These are phyloP conservation scores for Flammula alnicola DNA, from an alignment of 1,284 basidiomycete species.

Conservation along the genomic window DNA sequence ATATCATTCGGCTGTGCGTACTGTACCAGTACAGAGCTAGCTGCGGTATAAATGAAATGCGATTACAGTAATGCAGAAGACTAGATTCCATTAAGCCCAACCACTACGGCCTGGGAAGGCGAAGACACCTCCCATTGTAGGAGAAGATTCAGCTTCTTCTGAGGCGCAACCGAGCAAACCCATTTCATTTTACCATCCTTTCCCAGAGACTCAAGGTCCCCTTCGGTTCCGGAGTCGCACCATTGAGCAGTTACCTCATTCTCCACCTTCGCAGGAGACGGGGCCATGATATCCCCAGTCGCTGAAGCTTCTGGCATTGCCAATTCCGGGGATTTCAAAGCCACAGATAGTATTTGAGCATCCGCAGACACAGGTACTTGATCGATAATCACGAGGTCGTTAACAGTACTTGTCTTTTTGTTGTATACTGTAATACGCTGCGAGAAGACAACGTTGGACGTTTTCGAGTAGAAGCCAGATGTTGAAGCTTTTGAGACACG, in stretches of 20 bases:
- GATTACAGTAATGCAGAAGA: no score
- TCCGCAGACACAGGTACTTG: constrained; percentile 41
- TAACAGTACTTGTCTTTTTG: constrained; percentile 31
- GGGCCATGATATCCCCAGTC: not conserved
- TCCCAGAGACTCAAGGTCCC: constrained; percentile 27
- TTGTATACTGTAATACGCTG: constrained; percentile 38
- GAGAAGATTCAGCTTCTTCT: constrained; percentile 31
- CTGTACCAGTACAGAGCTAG: no score
- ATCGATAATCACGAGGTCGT: constrained; percentile 35
- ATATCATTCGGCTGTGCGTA: no score
- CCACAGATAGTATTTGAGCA: constrained; percentile 33
- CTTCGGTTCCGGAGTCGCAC: constrained; percentile 31
- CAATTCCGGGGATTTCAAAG: constrained; percentile 35
- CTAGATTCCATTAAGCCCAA: constrained; percentile 17
- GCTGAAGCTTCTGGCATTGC: constrained; percentile 12
- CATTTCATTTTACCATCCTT: constrained; percentile 36
- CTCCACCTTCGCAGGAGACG: constrained; percentile 23
- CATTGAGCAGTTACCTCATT: constrained; percentile 34
- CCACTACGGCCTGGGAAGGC: constrained; percentile 21
- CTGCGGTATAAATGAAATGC: no score
- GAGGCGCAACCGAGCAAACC: constrained; percentile 30
- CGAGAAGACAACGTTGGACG: constrained; percentile 27
- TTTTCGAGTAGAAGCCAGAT: constrained; percentile 35
- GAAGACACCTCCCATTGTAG: constrained; percentile 35
- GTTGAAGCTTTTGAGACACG: constrained; percentile 30